These are phyloP conservation scores for Andalucia godoyi DNA, from an alignment of 78 protist genomes.

Conservation along the genomic window DNA sequence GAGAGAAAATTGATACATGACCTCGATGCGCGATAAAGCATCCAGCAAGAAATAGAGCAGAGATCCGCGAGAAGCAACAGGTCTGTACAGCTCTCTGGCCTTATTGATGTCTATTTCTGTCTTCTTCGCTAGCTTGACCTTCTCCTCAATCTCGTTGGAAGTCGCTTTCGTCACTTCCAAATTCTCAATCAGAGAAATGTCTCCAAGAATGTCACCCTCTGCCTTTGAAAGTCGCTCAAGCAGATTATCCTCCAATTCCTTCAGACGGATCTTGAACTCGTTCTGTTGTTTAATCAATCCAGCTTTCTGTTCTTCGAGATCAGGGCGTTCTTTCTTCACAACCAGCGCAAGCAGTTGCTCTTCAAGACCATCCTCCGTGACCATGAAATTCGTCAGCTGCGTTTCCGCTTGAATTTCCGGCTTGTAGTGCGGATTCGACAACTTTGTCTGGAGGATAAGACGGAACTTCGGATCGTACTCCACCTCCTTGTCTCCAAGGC, in stretches of 20 bases:
- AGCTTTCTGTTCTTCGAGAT: constrained; percentile 41
- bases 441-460: constrained; percentile 67
- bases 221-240: constrained; percentile 47
- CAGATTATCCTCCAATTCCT: constrained; percentile 51
- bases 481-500: constrained; percentile 51
- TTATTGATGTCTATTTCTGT: constrained; percentile 4
- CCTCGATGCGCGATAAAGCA: constrained; percentile 43
- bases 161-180: constrained; percentile 60
- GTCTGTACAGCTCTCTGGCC: constrained; percentile 48
- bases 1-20: constrained; percentile 72
- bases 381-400: constrained; percentile 77
- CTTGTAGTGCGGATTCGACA: constrained; percentile 74
- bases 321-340: constrained; percentile 71
- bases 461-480: constrained; percentile 37
- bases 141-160: constrained; percentile 40
- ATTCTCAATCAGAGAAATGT: constrained; percentile 52
- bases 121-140: constrained; percentile 2
- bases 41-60: constrained; percentile 64
- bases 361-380: constrained; percentile 74
- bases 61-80: constrained; percentile 64
- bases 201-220: constrained; percentile 56
- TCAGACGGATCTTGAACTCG: constrained; percentile 46
- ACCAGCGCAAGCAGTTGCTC: constrained; percentile 83
- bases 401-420: constrained; percentile 81
- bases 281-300: constrained; percentile 44